phyloP scores from a whole-genome alignment of 345 rosid species.

The Gossypium raimondii region DNA sequence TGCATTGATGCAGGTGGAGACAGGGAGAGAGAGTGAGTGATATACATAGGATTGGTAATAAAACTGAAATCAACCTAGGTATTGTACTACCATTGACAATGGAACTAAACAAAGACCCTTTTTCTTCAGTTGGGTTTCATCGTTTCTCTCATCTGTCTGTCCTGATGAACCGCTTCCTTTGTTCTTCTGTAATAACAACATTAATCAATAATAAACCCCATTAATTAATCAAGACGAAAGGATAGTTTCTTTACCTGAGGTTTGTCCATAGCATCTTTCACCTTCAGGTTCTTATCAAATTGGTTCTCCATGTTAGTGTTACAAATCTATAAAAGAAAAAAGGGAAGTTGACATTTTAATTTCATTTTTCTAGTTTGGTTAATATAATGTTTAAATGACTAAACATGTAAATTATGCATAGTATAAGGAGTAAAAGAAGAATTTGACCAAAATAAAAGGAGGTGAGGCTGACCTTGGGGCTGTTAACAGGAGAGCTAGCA shows the following conservation, averaged over 20 bases:
- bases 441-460: not conserved
- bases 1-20: not conserved
- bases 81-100: slow-evolving; percentile 33
- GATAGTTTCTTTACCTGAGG: slow-evolving; percentile 18
- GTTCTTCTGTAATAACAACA: slow-evolving; percentile 13
- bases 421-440: not conserved
- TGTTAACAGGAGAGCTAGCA: slow-evolving; percentile 49
- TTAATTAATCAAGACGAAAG: not conserved
- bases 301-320: slow-evolving; percentile 19
- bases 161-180: slow-evolving; percentile 16
- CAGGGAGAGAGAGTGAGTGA: not conserved
- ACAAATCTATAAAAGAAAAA: slow-evolving; percentile 23
- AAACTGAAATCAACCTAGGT: slow-evolving; percentile 26
- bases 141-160: slow-evolving; percentile 18
- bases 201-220: not conserved
- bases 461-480: slow-evolving; percentile 38
- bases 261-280: slow-evolving; percentile 18
- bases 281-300: slow-evolving; percentile 21
- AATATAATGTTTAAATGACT: not conserved
- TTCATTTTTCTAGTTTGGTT: not conserved
- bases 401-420: too few species aligned
- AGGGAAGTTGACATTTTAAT: not conserved
- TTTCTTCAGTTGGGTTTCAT: slow-evolving; percentile 31
- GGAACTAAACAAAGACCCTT: slow-evolving; percentile 57
- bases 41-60: not conserved